These are phyloP conservation scores for Tolypocladium paradoxum DNA, from an alignment of 2,329 filamentous ascomycete species.

Conservation along the genomic window DNA sequence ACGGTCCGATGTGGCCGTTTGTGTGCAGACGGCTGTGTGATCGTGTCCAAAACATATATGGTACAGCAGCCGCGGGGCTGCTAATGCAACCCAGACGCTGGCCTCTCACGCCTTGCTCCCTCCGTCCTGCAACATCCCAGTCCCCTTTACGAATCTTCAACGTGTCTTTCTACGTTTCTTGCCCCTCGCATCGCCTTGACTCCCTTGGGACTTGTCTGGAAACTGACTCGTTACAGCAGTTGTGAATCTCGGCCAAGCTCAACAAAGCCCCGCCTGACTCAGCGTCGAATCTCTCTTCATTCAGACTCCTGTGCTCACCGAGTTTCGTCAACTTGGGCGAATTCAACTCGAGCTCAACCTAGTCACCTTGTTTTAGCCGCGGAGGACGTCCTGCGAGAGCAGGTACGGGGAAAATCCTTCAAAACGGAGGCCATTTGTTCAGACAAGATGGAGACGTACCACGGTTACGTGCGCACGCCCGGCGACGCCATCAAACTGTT, in stretches of 20 bases:
- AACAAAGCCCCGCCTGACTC: background rate
- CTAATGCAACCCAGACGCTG: background rate
- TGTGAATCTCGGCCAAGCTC: background rate
- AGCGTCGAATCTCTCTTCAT: background rate
- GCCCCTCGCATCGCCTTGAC: background rate
- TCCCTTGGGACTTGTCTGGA: background rate
- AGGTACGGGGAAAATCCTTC: slow-evolving; percentile 7
- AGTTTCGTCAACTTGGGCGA: background rate
- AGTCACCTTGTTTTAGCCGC: background rate
- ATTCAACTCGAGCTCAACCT: background rate
- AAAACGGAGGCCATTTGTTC: slow-evolving; percentile 9
- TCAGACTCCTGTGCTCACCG: background rate
- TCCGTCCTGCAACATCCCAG: background rate
- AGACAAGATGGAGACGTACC: slow-evolving; percentile 82
- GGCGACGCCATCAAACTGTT: slow-evolving; percentile 97
- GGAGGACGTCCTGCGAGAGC: slow-evolving; percentile 8
- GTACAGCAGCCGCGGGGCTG: background rate
- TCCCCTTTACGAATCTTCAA: background rate
- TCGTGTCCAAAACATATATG: background rate
- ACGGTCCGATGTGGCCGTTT: background rate
- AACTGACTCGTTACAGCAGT: background rate
- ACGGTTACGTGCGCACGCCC: slow-evolving; percentile 90
- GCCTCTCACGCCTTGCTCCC: slow-evolving; percentile 2
- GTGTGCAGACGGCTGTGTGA: background rate
- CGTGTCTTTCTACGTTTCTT: background rate